Conservation (phyloP, 805 yeast genomes). For the Teunomyces panamensis region DNA sequence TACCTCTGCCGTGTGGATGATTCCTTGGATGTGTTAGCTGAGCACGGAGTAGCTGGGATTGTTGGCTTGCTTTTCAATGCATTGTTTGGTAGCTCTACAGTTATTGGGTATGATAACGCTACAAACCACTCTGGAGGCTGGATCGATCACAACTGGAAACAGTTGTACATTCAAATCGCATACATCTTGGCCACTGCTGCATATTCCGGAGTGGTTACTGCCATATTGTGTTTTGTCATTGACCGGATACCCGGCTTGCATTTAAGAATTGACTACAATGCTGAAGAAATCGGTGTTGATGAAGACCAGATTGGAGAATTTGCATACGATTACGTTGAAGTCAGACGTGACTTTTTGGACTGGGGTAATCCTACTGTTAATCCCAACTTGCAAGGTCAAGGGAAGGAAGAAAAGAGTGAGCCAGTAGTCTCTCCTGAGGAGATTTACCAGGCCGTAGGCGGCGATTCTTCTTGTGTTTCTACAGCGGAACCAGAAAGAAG, state of each 20-base stretch:
- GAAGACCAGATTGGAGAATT: conserved; percentile 98
- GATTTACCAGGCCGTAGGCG: conserved; percentile 4
- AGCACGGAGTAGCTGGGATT: conserved; percentile 96
- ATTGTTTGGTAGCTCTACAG: conserved; percentile 80
- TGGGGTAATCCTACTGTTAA: conserved; percentile 37
- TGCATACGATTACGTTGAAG: conserved; percentile 98
- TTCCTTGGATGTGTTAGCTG: conserved; percentile 93
- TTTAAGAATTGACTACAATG: conserved; percentile 78
- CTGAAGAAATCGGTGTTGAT: conserved; percentile 87
- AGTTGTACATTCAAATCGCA: conserved; percentile 86
- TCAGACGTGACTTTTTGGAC: conserved; percentile 81
- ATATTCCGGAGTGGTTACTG: conserved; percentile 74
- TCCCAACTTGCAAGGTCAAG: conserved; percentile 1
- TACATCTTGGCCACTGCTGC: conserved; percentile 73
- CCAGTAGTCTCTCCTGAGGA: conserved; percentile 2
- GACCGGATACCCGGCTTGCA: conserved; percentile 79
- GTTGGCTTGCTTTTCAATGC: conserved; percentile 89
- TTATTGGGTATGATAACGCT: conserved; percentile 85
- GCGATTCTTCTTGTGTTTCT: neutral
- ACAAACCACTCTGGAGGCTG: conserved; percentile 90
- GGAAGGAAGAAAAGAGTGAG: neutral
- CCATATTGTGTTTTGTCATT: conserved; percentile 68
- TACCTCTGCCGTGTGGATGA: conserved; percentile 82
- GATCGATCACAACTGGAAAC: conserved; percentile 87
- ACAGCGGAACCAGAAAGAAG: conserved; percentile 1